Conservation (phyloP, 2,329 filamentous ascomycete genomes). For the Byssoonygena ceratinophila region DNA sequence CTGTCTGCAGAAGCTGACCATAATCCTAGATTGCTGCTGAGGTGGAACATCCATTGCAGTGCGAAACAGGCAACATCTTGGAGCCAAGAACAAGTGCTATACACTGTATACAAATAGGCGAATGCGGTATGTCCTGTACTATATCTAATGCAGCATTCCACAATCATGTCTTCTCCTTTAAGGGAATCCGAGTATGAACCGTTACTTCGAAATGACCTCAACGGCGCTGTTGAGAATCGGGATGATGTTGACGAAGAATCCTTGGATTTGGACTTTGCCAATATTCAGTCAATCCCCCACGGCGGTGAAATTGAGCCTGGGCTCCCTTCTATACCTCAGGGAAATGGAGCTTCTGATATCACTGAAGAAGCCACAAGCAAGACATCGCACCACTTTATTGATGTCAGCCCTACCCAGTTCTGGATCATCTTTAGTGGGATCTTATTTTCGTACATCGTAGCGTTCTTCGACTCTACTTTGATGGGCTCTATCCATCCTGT, state of each 20-base stretch:
- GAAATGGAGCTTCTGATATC: not conserved
- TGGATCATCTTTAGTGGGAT: conserved; percentile 53
- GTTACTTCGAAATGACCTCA: not conserved
- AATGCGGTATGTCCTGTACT: not conserved
- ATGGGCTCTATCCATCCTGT: conserved; percentile 75
- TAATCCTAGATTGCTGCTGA: too few relatives aligned
- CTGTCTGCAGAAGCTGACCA: too few relatives aligned
- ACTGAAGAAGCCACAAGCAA: not conserved
- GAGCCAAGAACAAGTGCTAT: not conserved
- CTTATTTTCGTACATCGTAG: conserved; percentile 47
- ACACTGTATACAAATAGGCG: too few relatives aligned
- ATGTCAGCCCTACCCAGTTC: conserved; percentile 41
- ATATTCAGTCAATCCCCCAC: conserved; percentile 13
- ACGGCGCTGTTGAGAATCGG: not conserved
- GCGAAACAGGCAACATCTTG: too few relatives aligned
- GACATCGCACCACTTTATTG: conserved; percentile 26
- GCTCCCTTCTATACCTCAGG: conserved; percentile 1
- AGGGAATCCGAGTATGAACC: not conserved
- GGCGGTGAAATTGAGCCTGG: conserved; percentile 13
- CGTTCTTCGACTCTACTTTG: conserved; percentile 63
- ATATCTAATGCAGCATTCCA: not conserved
- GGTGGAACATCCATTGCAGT: too few relatives aligned
- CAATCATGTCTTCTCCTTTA: not conserved
- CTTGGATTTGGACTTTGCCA: conserved; percentile 12
- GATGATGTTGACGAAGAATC: conserved; percentile 10